These are phyloP conservation scores for Erodium maritimum DNA, from an alignment of 345 rosid species.

Conservation along the genomic window DNA sequence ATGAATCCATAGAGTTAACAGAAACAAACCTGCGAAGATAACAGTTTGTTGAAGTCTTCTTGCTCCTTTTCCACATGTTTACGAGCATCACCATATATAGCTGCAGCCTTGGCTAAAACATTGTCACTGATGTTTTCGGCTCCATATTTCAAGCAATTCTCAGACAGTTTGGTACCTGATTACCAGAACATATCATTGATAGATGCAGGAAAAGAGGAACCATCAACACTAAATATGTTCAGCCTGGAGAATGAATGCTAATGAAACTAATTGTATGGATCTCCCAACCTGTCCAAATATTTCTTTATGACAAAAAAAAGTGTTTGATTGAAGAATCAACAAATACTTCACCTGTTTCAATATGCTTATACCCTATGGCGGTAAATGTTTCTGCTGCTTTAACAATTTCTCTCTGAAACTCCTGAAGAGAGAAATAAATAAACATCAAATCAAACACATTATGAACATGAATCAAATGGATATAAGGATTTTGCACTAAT, in stretches of 20 bases:
- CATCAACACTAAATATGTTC: slow-evolving; percentile 4
- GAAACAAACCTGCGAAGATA: slow-evolving; percentile 61
- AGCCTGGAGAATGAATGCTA: slow-evolving; percentile 2
- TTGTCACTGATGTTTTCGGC: slow-evolving; percentile 75
- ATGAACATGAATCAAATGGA: slow-evolving; percentile 2
- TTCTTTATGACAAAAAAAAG: slow-evolving; percentile 1
- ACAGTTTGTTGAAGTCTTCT: slow-evolving; percentile 59
- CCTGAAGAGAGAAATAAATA: slow-evolving; percentile 34
- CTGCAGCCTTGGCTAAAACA: slow-evolving; percentile 79
- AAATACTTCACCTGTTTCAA: slow-evolving; percentile 63
- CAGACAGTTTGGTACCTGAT: slow-evolving; percentile 75
- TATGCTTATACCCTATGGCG: slow-evolving; percentile 65
- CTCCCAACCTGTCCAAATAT: slow-evolving; percentile 2
- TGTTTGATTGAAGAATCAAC: slow-evolving; percentile 1
- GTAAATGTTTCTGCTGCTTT: slow-evolving; percentile 75
- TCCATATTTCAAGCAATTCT: slow-evolving; percentile 79
- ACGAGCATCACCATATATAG: slow-evolving; percentile 81
- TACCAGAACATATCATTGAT: slow-evolving; percentile 8
- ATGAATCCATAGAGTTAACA: neutral
- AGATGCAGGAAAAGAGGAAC: neutral
- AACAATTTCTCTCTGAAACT: slow-evolving; percentile 70
- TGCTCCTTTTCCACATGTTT: slow-evolving; percentile 86
- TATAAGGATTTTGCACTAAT: neutral
- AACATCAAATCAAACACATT: neutral
- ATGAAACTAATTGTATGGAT: neutral